Base-by-base conservation (phyloP, 1,284 basidiomycete genomes). In the Coriolopsis trogii region DNA sequence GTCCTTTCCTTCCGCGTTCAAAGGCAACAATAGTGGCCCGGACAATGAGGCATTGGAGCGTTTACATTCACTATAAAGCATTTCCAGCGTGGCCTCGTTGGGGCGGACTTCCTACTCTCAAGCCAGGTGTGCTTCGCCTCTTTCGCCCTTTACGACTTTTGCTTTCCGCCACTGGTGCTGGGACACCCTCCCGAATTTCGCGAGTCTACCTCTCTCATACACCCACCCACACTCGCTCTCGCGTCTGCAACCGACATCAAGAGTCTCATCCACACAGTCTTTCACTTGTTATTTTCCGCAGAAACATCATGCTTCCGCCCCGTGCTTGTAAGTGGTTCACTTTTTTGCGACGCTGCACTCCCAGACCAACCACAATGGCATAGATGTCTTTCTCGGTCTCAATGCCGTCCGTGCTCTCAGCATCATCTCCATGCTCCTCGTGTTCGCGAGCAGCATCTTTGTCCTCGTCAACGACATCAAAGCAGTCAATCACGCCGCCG, bases 401-500 rank as follows among this genome's bases (percentile, higher is more conserved):
- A 95, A 95, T 66, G 73, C 73, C 61, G 73, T 93, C 60, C 88
- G 93, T 41, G 73, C 77, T 13, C 69, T 96, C 54, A 92, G 89
- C 67, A 81, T 95, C 67, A 70, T 94, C 59, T 79, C 85, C 6
- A 82, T 94, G 41, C 67, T 92, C 39, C 78, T 88, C 48, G 82
- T 93, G 4, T 86, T 95, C 56, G 71, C 85, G 2, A 88, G 87
- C 58, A 93, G 86, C 63, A 84, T 95, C 55, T 72, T 89, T 45
- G 87, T 88, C 24, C 82, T 95, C 71, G 89, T 87, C 40, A 78
- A 85, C 55, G 92, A 95, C 65, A 74, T 93, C 64, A 80, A 90
- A 62, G 89, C 91, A 3, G 84, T 90, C 58, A 87, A 89, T 62
- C 53, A 43, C 21, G 41, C 53, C 12, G 36, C 46, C 24, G 38